Percentiles rank a stretch among this genome's conserved stretches.
These are phyloP conservation scores for Hysterium pulicare DNA, from an alignment of 2,329 filamentous ascomycete species.

Conservation along the genomic window DNA sequence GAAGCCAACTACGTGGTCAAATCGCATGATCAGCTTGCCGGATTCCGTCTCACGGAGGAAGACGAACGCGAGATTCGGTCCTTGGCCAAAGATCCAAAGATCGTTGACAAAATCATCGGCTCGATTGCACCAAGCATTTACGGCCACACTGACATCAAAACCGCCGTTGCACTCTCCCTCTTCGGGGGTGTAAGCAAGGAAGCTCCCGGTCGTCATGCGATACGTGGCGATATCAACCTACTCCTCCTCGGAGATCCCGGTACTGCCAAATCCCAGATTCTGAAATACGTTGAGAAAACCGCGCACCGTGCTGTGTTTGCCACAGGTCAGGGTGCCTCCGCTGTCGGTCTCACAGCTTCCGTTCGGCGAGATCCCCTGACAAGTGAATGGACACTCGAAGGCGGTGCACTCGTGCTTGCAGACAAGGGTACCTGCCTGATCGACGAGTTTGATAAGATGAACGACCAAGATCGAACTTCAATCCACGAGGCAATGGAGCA, in stretches of 20 bases:
- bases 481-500: conserved; percentile 99
- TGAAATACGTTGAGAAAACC: conserved; percentile 97
- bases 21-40: conserved; percentile 93
- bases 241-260: conserved; percentile 93
- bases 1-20: conserved; percentile 98
- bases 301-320: conserved; percentile 98
- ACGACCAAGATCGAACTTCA: conserved; percentile 93
- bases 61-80: conserved; percentile 89
- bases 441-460: conserved; percentile 99
- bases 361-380: conserved; percentile 91
- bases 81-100: conserved; percentile 83
- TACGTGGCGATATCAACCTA: conserved; percentile 98
- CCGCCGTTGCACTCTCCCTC: conserved; percentile 85
- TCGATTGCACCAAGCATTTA: conserved; percentile 98
- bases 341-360: conserved; percentile 93
- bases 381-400: conserved; percentile 95
- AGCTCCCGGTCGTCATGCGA: conserved; percentile 81
- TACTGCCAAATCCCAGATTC: conserved; percentile 93
- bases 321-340: conserved; percentile 95
- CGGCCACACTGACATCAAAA: conserved; percentile 95
- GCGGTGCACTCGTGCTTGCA: conserved; percentile 96
- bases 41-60: conserved; percentile 91
- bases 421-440: conserved; percentile 98
- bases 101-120: conserved; percentile 86
- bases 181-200: conserved; percentile 93